phyloP scores from a whole-genome alignment of 176 grass and related monocot species.

The Canna indica region DNA sequence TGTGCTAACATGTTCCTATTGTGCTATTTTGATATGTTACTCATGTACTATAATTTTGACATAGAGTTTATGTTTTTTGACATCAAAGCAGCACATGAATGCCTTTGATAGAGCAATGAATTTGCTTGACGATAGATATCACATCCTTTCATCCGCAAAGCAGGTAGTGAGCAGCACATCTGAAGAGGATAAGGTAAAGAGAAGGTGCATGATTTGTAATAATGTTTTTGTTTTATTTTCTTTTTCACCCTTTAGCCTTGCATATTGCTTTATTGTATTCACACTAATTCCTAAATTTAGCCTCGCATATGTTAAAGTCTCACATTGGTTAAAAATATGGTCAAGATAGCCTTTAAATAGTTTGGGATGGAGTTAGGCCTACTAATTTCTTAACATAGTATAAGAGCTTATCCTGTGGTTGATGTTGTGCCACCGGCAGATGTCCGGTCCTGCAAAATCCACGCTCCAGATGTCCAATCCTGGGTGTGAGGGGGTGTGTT shows the following conservation, averaged over 20 bases:
- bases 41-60: neutral
- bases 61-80: slow-evolving; percentile 11
- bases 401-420: too few species aligned
- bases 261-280: neutral
- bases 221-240: too few species aligned
- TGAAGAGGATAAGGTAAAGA: slow-evolving; percentile 82
- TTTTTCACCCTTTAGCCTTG: neutral
- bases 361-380: too few species aligned
- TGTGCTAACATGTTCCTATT: neutral
- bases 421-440: too few species aligned
- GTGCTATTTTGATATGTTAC: neutral
- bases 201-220: neutral
- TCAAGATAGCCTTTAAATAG: too few species aligned
- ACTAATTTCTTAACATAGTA: too few species aligned
- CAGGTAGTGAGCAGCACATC: slow-evolving; percentile 80
- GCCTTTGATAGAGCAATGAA: slow-evolving; percentile 93
- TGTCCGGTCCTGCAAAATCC: too few species aligned
- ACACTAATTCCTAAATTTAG: neutral
- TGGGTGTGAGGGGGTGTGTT: too few species aligned
- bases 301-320: too few species aligned
- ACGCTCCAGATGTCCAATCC: too few species aligned
- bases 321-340: too few species aligned
- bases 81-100: slow-evolving; percentile 74
- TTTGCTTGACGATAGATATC: slow-evolving; percentile 61
- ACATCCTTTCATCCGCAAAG: slow-evolving; percentile 69